Base-by-base conservation (phyloP, 768 basidiomycete species). In the Myochromella boudieri region DNA sequence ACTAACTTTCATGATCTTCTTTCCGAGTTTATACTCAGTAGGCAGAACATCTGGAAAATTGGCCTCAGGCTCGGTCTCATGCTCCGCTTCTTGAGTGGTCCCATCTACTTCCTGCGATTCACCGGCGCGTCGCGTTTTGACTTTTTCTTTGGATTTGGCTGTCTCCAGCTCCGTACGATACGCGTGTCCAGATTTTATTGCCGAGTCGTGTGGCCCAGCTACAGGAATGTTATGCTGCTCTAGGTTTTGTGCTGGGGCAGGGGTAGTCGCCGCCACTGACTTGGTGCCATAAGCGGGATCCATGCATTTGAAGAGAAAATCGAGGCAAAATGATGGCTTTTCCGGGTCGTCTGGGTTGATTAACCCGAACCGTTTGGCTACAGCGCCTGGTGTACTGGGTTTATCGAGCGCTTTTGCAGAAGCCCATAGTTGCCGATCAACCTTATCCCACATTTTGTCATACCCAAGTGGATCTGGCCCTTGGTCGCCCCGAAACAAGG, bases 301-400 rank as follows among this genome's bases (percentile, higher is more conserved):
- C 11, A 36, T 15, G 5, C 17, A 12, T 11, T 36, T 36, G 34
- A 36, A 18, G 4, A 36, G 6, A 15, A 15, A 36, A 17, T 15
- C 15, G 21, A n/a, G n/a, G n/a, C 34, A 36, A 20, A 36, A 36
- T 15, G 17, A 2, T 5, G 34, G 34, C 21, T 36, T 18, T 7
- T 18, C 15, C 12, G 34, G 34, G 11, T 36, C 15, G 34, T 18
- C 15, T 17, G 34, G 34, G 21, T 15, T 36, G 34, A 15, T 4
- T 18, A 36, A 18, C 5, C 34, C 34, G 11, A 36, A 36, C 21
- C 34, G 34, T 20, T 36, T 4, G 34, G 34, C 28, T 33, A 44
- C 42, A 44, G 21, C 42, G 24, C 42, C 10, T 18, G 31, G 42
- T 33, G 42, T 32, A 31, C 34, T 36, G 6, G 34, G 21, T 20